A percentile compares a stretch with the other conserved stretches of the same genome.
Evolutionary conservation across 129 eudicot genomes (phyloP).

Genomic region (Helianthus annuus): HanXRQr2.0-SUNRISE NC_035448.2:10988741-10989240

Average conservation of each 20-base stretch:
- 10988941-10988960: constrained; percentile 95
- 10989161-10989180: too few relatives aligned
- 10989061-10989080: not conserved
- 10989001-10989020: not conserved
- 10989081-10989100: too few relatives aligned
- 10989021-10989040: not conserved
- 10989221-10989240: too few relatives aligned
- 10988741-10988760: constrained; percentile 91
- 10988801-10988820: not conserved
- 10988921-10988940: constrained; percentile 97
- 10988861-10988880: constrained; percentile 26
- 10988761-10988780: constrained; percentile 18
- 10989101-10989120: too few relatives aligned
- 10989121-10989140: too few relatives aligned
- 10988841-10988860: not conserved
- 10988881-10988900: constrained; percentile 82
- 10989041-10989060: not conserved
- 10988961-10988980: constrained; percentile 6
- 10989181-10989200: too few relatives aligned
- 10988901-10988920: constrained; percentile 88
- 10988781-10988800: constrained; percentile 14
- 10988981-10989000: constrained; percentile 10
- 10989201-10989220: too few relatives aligned
- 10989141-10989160: too few relatives aligned
- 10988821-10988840: too few relatives aligned